Evolutionary conservation across 2,329 filamentous ascomycete genomes (phyloP).

Genomic region (Phoma sp.): DNA sequence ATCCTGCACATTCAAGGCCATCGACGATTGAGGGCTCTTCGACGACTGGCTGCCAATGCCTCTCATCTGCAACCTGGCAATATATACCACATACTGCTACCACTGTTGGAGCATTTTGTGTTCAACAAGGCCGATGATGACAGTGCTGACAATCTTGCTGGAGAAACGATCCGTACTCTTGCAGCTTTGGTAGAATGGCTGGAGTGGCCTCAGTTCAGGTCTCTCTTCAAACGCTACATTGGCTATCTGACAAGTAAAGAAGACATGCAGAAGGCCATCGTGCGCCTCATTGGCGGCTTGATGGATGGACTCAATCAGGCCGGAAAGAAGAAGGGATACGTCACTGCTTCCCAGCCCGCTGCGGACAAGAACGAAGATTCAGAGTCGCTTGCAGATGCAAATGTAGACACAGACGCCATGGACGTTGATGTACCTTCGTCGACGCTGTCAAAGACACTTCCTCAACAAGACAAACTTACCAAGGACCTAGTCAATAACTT

Average conservation of each 20-base stretch:
- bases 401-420: conserved; percentile 28
- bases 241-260: conserved; percentile 80
- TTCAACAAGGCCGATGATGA: conserved; percentile 83
- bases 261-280: conserved; percentile 83
- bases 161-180: conserved; percentile 83
- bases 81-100: conserved; percentile 84
- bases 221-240: conserved; percentile 82
- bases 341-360: conserved; percentile 17
- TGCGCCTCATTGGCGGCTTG: conserved; percentile 80
- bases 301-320: conserved; percentile 75
- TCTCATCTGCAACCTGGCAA: conserved; percentile 75
- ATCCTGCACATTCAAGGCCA: conserved; percentile 89
- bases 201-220: conserved; percentile 90
- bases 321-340: conserved; percentile 45
- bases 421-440: conserved; percentile 31
- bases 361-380: conserved; percentile 31
- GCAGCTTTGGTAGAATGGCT: conserved; percentile 75
- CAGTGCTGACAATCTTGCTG: conserved; percentile 77
- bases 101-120: conserved; percentile 91
- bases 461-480: conserved; percentile 69
- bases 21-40: conserved; percentile 81
- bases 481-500: conserved; percentile 76
- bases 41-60: conserved; percentile 74
- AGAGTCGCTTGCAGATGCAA: conserved; percentile 50
- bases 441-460: conserved; percentile 68